A percentile compares a stretch with the other conserved stretches of the same genome.
These are phyloP conservation scores for Saksenaea oblongispora DNA, from an alignment of 371 early-diverging fungal species.

Conservation along the genomic window DNA sequence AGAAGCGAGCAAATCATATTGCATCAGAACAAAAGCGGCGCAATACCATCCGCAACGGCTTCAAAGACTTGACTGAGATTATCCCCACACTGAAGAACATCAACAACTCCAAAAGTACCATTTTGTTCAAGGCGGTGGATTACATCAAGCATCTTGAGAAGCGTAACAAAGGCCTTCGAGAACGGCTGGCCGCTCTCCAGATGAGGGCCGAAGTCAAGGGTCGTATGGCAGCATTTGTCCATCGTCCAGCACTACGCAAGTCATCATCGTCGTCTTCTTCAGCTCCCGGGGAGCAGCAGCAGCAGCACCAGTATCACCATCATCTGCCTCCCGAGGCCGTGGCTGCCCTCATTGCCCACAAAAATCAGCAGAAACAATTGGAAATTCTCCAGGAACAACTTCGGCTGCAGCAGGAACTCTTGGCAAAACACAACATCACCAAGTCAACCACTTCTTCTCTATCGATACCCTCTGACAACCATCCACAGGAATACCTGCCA, in stretches of 20 bases:
- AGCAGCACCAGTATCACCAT: slow-evolving; percentile 2
- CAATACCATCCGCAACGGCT: slow-evolving; percentile 79
- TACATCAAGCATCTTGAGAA: slow-evolving; percentile 47
- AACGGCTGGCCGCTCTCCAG: slow-evolving; percentile 54
- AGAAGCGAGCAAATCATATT: slow-evolving; percentile 87
- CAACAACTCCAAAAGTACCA: slow-evolving; percentile 52
- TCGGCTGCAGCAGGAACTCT: slow-evolving; percentile 35
- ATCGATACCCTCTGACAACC: slow-evolving; percentile 9
- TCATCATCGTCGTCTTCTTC: background rate
- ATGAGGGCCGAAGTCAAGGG: slow-evolving; percentile 45
- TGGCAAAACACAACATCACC: slow-evolving; percentile 25
- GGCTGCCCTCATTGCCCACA: slow-evolving; percentile 46
- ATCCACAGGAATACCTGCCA: background rate
- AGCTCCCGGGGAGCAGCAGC: background rate
- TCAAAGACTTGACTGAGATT: slow-evolving; percentile 76
- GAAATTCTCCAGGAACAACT: slow-evolving; percentile 41
- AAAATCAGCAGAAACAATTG: slow-evolving; percentile 45
- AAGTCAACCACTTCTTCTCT: slow-evolving; percentile 8
- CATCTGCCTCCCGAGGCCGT: slow-evolving; percentile 22
- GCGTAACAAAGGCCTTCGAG: slow-evolving; percentile 54
- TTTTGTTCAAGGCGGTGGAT: slow-evolving; percentile 54
- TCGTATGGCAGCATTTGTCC: slow-evolving; percentile 21
- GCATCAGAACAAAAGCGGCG: slow-evolving; percentile 89
- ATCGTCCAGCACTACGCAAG: background rate
- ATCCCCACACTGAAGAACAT: slow-evolving; percentile 73